Percentiles rank a stretch among this genome's conserved stretches.
These are phyloP conservation scores for Heritiera fomes DNA, from an alignment of 345 rosid genomes.

Conservation along the genomic window DNA sequence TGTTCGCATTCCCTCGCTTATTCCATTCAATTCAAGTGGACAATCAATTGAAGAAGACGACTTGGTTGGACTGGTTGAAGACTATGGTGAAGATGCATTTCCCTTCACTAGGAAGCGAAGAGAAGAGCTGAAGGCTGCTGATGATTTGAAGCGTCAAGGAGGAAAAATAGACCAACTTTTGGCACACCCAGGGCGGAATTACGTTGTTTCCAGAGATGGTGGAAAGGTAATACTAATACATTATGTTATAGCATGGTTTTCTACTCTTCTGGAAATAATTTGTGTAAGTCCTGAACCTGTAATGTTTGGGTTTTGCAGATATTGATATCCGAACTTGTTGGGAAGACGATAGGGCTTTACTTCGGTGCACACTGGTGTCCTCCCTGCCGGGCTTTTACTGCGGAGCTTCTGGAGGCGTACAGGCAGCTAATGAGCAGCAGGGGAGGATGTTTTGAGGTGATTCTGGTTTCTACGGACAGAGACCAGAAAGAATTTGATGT, in stretches of 20 bases:
- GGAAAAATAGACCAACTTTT: slow-evolving; percentile 64
- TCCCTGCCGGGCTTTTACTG: slow-evolving; percentile 68
- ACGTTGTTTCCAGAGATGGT: slow-evolving; percentile 46
- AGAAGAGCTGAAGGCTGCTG: slow-evolving; percentile 60
- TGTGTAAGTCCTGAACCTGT: neutral
- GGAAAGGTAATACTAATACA: slow-evolving; percentile 39
- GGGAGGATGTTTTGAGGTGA: slow-evolving; percentile 49
- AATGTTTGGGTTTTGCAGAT: slow-evolving; percentile 37
- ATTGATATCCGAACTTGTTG: slow-evolving; percentile 53
- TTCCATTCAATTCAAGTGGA: slow-evolving; percentile 53
- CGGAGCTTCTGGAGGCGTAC: slow-evolving; percentile 60
- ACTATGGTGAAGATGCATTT: slow-evolving; percentile 70
- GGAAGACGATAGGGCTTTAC: slow-evolving; percentile 76
- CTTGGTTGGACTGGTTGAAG: slow-evolving; percentile 60
- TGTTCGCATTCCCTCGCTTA: slow-evolving; percentile 58
- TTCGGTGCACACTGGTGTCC: slow-evolving; percentile 83
- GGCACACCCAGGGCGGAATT: slow-evolving; percentile 44
- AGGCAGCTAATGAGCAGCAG: slow-evolving; percentile 37
- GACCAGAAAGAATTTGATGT: slow-evolving; percentile 57
- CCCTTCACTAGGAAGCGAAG: slow-evolving; percentile 63
- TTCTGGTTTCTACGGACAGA: slow-evolving; percentile 67
- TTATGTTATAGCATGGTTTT: neutral
- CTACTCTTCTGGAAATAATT: neutral
- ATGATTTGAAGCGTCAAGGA: slow-evolving; percentile 57
- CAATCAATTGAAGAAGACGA: slow-evolving; percentile 53